Evolutionary conservation across 495 filamentous ascomycete species (phyloP), one percentile per base, ranked within the genome.

Genomic region (Penicillium coffeae): DNA sequence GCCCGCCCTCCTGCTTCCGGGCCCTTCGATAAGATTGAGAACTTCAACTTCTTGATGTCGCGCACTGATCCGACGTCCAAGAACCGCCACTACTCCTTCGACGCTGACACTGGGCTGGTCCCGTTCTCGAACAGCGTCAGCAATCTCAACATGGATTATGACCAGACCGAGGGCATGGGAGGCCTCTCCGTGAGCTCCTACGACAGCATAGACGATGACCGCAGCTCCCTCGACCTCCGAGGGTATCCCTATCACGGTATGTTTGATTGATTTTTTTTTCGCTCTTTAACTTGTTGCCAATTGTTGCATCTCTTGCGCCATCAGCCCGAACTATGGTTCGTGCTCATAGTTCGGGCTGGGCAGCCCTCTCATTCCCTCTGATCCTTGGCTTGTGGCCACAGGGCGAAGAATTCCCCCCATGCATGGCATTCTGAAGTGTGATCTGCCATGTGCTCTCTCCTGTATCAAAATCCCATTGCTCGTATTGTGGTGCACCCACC

Each of bases 151-250:
- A 71, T 73, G 65, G 65, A 73, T 46, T 73, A 72, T 51, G 72
- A 75, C 47, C 72, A 71, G 38, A 73, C 72, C 3, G 72, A 75
- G 48, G 72, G 72, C 41, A 65, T 73, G 63, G 72, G 72, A 34
- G 72, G 72, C 15, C 51, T 75, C 10, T 75, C 72, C 13, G 72
- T 75, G 59, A 75, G 72, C 54, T 75, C 72, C 32, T 75, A 75
- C 54, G 72, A 75, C 41, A 74, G 70, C 48, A 65, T 75, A 50
- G 72, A 75, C 5, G 70, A 73, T 49, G 72, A 75, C 21, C 70
- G 68, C 45, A 63, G 54, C 37, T 66, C 70, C 27, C 60, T 73
- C 42, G 72, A 75, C 64, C 55, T 73, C 33, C 55, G 69, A 51
- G 66, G 64, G 35, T 73, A 75, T 62, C 66, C 69, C 21, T 73